Evolutionary conservation across 2,329 filamentous ascomycete species (phyloP).

Genomic region (Clarireedia homoeocarpa): DNA sequence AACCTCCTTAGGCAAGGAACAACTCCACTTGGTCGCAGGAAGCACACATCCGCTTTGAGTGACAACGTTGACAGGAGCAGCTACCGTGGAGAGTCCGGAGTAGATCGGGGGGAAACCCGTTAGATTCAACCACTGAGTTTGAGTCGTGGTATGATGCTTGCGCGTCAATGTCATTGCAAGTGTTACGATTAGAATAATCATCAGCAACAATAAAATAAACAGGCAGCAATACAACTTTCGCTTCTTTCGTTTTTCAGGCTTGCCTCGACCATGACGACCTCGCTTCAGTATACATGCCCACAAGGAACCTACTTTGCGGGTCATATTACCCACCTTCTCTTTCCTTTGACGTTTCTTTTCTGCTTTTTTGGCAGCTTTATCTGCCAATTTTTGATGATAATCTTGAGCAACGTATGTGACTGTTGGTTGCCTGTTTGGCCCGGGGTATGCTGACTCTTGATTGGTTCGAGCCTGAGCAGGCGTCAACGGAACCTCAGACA

Average conservation of each 20-base stretch:
- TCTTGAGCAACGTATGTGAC: slow-evolving; percentile 11
- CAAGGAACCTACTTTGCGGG: slow-evolving; percentile 48
- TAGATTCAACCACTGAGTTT: slow-evolving; percentile 67
- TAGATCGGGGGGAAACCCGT: slow-evolving; percentile 83
- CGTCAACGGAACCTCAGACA: slow-evolving; percentile 52
- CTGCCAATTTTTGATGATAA: slow-evolving; percentile 4
- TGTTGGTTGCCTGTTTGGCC: slow-evolving; percentile 16
- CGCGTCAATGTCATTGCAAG: slow-evolving; percentile 47
- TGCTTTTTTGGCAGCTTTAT: slow-evolving; percentile 22
- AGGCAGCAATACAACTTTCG: slow-evolving; percentile 52
- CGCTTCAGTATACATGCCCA: slow-evolving; percentile 57
- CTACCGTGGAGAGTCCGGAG: slow-evolving; percentile 72
- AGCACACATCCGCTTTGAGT: slow-evolving; percentile 62
- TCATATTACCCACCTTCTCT: slow-evolving; percentile 59
- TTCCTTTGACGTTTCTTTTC: slow-evolving; percentile 42
- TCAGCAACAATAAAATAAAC: slow-evolving; percentile 40
- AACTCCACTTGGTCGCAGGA: slow-evolving; percentile 76
- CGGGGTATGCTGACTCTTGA: slow-evolving; percentile 27
- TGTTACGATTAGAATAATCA: slow-evolving; percentile 50
- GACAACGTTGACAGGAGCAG: slow-evolving; percentile 59
- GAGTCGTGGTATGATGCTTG: slow-evolving; percentile 32
- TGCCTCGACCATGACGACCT: slow-evolving; percentile 58
- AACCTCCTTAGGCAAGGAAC: slow-evolving; percentile 70
- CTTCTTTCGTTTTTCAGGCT: slow-evolving; percentile 55
- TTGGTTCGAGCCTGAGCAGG: slow-evolving; percentile 30